Evolutionary conservation across 2,329 filamentous ascomycete genomes (phyloP), one percentile per base, ranked within the genome.

Genomic region (Penicillium hordei): DNA sequence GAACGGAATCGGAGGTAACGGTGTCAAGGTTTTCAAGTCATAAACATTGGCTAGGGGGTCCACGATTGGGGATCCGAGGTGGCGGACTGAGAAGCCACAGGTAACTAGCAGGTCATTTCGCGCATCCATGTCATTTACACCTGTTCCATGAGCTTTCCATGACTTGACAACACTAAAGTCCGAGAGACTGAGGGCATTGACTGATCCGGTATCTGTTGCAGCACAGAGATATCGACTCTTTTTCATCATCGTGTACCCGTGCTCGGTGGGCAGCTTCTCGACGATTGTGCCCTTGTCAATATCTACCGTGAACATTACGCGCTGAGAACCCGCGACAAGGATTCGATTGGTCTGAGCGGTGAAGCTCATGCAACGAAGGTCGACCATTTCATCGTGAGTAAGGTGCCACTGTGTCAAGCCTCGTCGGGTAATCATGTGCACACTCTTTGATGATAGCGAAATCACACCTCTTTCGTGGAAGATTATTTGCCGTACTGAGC

Each of bases 41-140:
- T 96, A 97, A 34, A 97, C 92, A 66, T 97, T 96, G 58, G 96
- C 91, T 58, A 97, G 87, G 0, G 92, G 91, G 70, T 99, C 94
- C 34, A 95, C 85, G 79, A 95, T 92, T 62, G 90, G 89, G 40
- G 86, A 86, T 36, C 88, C 86, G 64, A 90, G 82, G 68, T 93
- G 91, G 64, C 93, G 86, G 25, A 91, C 83, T 1, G 93, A 96
- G 76, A 91, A 96, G 36, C 94, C 94, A 73, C 94, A 99, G 5
- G 94, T 97, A 23, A 97, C 89, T 53, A 99, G 86, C 65, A 94
- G 94, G 73, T 97, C 93, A 69, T 94, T 91, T 70, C 94, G 90
- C 9, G 93, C 91, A 77, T 99, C 94, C 90, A 99, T 97, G 73
- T 97, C 93, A 73, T 91, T 96, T 72, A 99, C 90, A 51, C 87